Conservation (phyloP, 352 stramenopile genomes). For the Phytophthora pisi region DNA sequence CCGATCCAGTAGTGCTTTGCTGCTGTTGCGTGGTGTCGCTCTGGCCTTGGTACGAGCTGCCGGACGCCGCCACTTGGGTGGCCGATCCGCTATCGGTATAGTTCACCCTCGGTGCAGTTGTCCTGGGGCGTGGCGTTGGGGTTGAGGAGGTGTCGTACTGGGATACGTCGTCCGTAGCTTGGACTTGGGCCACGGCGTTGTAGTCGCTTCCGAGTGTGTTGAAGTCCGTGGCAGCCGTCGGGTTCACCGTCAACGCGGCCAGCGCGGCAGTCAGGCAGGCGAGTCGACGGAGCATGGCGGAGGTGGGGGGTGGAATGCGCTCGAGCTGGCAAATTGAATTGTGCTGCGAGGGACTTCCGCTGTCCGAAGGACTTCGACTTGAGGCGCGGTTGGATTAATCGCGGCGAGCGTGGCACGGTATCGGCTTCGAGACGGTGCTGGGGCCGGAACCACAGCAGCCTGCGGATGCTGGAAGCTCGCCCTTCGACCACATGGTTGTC, state of each 20-base stretch:
- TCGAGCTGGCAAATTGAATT: slow-evolving; percentile 19
- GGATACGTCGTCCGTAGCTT: slow-evolving; percentile 8
- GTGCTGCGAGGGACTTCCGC: slow-evolving; percentile 10
- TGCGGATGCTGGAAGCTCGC: slow-evolving; percentile 5
- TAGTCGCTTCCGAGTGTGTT: slow-evolving; percentile 14
- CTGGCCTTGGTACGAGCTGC: slow-evolving; percentile 11
- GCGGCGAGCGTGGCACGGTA: background rate
- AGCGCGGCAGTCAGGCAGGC: slow-evolving; percentile 15
- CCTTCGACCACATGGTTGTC: slow-evolving; percentile 2
- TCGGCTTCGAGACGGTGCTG: slow-evolving; percentile 10
- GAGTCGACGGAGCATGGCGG: slow-evolving; percentile 23
- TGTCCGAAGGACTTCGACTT: slow-evolving; percentile 24
- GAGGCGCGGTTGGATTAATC: slow-evolving; percentile 13
- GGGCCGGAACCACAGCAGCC: background rate
- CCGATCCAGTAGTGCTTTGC: slow-evolving; percentile 5
- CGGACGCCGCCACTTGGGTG: background rate
- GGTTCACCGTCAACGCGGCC: background rate
- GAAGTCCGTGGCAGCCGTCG: slow-evolving; percentile 20
- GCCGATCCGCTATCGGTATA: background rate
- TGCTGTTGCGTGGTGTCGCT: slow-evolving; percentile 9
- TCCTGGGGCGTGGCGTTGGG: background rate
- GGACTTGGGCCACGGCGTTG: slow-evolving; percentile 17
- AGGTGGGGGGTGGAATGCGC: slow-evolving; percentile 2
- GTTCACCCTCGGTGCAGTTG: slow-evolving; percentile 1
- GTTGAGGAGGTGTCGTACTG: slow-evolving; percentile 14